Evolutionary conservation across 2,329 filamentous ascomycete genomes (phyloP), one percentile per base, ranked within the genome.

Genomic region (Fusarium pseudograminearum): DNA sequence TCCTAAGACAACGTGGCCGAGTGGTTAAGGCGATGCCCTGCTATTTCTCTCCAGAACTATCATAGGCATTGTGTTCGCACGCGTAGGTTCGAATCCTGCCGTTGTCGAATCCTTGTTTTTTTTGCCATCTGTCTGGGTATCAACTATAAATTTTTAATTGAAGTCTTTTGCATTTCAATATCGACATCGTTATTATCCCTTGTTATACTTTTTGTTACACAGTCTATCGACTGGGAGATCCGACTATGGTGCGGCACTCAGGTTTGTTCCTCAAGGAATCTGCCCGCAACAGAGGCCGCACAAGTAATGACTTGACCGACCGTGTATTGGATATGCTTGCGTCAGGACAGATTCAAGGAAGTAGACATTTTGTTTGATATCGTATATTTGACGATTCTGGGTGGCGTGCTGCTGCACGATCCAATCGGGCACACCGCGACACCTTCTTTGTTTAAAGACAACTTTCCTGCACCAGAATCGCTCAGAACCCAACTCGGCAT

Each of bases 1-100:
- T 33, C n/a, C 3, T 6, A 18, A 33, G 62, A 66, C 62, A 65
- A 65, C 61, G 61, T 65, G 62, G 62, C 62, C 62, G 62, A 65
- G 62, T 65, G 62, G 62, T 65, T 65, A 65, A 65, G 62, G 62
- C 62, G 62, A 65, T 65, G 62, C 62, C 62, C 62, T 65, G 62
- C 62, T 65, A 65, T 65, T 57, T 65, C 62, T 40, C 11, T 9
- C 2, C 15, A 54, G 62, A 48, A 51, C 33, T 50, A 65, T 66
- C 42, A 66, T 41, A 65, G 62, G 62, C 62, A 65, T 65, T 65
- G 62, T 65, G 62, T 65, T 65, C 62, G 62, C 62, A 65, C 62
- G 62, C 62, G 62, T 65, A 65, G 62, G 62, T 65, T 65, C 62
- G 62, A 65, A 65, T 65, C 62, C 62, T 65, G 62, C 62, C 61